A percentile compares a stretch with the other conserved stretches of the same genome.
Conservation (phyloP, 306 rosid genomes). For the Inga oerstediana region DNA sequence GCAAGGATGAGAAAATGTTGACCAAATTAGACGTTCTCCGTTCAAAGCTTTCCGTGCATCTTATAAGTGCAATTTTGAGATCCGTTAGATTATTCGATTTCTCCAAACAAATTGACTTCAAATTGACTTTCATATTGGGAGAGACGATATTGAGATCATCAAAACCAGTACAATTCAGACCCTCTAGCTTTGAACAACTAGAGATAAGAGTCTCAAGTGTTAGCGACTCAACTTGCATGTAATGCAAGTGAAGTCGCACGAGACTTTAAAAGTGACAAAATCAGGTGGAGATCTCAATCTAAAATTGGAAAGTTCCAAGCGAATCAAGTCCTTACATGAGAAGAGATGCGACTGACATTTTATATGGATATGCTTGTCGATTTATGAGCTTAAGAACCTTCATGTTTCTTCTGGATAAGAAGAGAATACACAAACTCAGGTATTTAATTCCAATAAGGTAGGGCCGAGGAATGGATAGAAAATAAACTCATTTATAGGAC, state of each 20-base stretch:
- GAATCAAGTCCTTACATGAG: background rate
- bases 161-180: slow-evolving; percentile 10
- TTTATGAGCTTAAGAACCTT: background rate
- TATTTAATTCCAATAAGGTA: background rate
- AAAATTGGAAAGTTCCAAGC: background rate
- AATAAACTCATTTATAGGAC: background rate
- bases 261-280: slow-evolving; percentile 1
- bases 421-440: slow-evolving; percentile 5
- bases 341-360: slow-evolving; percentile 23
- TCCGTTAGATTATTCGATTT: background rate
- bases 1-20: background rate
- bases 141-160: slow-evolving; percentile 14
- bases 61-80: background rate
- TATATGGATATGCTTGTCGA: accelerated
- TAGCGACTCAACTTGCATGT: background rate
- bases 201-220: slow-evolving; percentile 20
- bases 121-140: background rate
- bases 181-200: background rate
- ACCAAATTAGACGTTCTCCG: background rate
- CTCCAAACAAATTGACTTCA: slow-evolving; percentile 18
- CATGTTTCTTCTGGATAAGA: slow-evolving; percentile 14
- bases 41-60: background rate
- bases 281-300: background rate
- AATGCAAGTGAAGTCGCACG: background rate
- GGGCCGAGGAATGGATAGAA: background rate